Conservation (phyloP, 2,329 filamentous ascomycete genomes). For the Talaromyces sp. region DNA sequence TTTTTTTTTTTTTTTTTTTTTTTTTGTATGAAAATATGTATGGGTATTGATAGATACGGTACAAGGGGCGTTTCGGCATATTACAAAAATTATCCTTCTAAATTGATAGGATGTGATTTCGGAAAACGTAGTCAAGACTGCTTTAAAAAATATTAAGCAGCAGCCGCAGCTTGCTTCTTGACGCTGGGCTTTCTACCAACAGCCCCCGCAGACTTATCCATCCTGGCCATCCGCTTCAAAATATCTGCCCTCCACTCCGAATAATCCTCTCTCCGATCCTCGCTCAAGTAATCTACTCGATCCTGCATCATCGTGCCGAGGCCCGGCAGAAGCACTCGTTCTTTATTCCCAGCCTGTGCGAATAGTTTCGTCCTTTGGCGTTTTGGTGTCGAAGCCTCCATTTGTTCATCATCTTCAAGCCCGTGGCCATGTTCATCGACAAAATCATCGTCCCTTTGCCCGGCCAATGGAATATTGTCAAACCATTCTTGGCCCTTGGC, state of each 20-base stretch:
- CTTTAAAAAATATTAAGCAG: not conserved
- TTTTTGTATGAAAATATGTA: not conserved
- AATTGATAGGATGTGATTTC: not conserved
- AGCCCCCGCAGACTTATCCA: conserved; percentile 17
- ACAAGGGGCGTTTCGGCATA: not conserved
- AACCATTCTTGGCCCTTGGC: conserved; percentile 64
- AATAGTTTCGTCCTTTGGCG: conserved; percentile 20
- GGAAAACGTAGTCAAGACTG: not conserved
- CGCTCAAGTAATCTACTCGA: conserved; percentile 42
- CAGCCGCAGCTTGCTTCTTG: not conserved
- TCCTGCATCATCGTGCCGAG: conserved; percentile 49
- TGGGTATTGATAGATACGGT: not conserved
- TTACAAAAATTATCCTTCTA: not conserved
- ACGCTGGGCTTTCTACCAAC: not conserved
- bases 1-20: not conserved
- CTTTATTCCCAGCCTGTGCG: conserved; percentile 12
- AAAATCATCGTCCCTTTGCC: conserved; percentile 21
- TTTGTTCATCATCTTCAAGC: conserved; percentile 28
- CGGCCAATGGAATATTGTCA: conserved; percentile 45
- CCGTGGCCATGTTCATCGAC: conserved; percentile 24
- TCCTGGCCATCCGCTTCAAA: conserved; percentile 30
- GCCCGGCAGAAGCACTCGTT: conserved; percentile 40
- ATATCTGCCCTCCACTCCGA: conserved; percentile 39
- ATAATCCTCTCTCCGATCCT: conserved; percentile 38
- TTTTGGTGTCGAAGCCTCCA: conserved; percentile 19